Conservation (phyloP, 306 rosid genomes). For the Trifolium fragiferum region DNA sequence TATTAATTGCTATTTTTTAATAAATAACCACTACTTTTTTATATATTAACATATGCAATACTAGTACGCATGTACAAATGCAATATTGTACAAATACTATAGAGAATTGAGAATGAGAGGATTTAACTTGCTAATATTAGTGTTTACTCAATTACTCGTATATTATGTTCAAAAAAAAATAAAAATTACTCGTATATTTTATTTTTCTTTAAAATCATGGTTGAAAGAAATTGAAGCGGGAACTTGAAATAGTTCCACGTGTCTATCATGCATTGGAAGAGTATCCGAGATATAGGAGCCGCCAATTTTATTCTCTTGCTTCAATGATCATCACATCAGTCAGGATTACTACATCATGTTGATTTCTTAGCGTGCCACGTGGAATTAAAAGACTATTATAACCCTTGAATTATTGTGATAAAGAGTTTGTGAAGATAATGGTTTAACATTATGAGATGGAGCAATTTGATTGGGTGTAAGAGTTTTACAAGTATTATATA, state of each 20-base stretch:
- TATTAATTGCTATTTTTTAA: too few relatives aligned
- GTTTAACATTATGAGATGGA: slow-evolving; percentile 42
- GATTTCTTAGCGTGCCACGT: slow-evolving; percentile 22
- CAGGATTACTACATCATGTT: slow-evolving; percentile 20
- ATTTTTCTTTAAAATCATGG: neutral
- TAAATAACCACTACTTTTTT: too few relatives aligned
- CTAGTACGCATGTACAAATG: too few relatives aligned
- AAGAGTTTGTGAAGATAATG: slow-evolving; percentile 46
- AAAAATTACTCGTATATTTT: too few relatives aligned
- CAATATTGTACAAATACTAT: too few relatives aligned
- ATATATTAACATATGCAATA: too few relatives aligned
- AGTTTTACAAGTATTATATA: slow-evolving; percentile 34
- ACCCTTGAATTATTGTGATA: slow-evolving; percentile 38
- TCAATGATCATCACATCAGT: slow-evolving; percentile 37
- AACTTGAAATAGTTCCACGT: slow-evolving; percentile 7
- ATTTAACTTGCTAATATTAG: too few relatives aligned
- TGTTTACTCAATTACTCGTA: too few relatives aligned
- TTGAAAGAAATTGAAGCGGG: neutral
- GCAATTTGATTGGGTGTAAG: slow-evolving; percentile 8
- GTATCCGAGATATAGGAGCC: neutral
- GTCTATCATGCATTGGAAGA: neutral
- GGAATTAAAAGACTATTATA: neutral
- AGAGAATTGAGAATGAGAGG: too few relatives aligned
- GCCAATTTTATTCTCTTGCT: slow-evolving; percentile 22
- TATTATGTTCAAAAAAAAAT: too few relatives aligned